Evolutionary conservation across 371 early-diverging fungal species (phyloP).

Genomic region (Mucor piriformis): DNA sequence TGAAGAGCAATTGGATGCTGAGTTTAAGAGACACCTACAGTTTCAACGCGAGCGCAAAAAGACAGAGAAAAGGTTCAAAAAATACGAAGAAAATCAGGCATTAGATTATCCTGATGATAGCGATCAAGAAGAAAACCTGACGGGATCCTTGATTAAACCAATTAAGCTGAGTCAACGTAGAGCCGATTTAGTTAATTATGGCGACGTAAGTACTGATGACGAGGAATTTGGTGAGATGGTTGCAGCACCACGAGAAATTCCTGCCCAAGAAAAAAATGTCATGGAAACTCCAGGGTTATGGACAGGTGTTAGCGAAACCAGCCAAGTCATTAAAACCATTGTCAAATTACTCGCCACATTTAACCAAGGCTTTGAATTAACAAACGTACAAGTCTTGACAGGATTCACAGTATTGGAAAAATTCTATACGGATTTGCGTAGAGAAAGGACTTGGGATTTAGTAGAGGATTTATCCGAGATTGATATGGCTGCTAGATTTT

Average conservation of each 20-base stretch:
- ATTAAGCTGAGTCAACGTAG: not conserved
- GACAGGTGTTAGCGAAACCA: constrained; percentile 47
- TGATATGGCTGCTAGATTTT: constrained; percentile 61
- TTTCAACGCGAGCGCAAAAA: constrained; percentile 19
- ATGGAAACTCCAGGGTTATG: constrained; percentile 18
- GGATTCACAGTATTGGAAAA: constrained; percentile 71
- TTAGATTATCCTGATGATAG: constrained; percentile 8
- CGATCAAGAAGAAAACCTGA: constrained; percentile 1
- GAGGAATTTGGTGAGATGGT: constrained; percentile 34
- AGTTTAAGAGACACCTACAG: constrained; percentile 30
- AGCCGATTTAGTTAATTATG: not conserved
- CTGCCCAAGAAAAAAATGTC: not conserved
- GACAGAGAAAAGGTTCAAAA: constrained; percentile 12
- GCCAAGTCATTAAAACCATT: constrained; percentile 63
- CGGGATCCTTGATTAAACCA: constrained; percentile 4
- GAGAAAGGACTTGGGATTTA: constrained; percentile 46
- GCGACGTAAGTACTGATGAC: not conserved
- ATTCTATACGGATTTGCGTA: constrained; percentile 55
- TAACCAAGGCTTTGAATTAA: constrained; percentile 82
- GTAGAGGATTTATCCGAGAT: constrained; percentile 54
- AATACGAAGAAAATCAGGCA: constrained; percentile 10
- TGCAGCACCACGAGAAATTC: constrained; percentile 5
- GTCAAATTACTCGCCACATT: constrained; percentile 60
- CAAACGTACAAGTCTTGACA: constrained; percentile 73
- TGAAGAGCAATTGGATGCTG: constrained; percentile 27